These are phyloP conservation scores for Plantago lanceolata DNA, from an alignment of 305 asterid genomes.

Conservation along the genomic window DNA sequence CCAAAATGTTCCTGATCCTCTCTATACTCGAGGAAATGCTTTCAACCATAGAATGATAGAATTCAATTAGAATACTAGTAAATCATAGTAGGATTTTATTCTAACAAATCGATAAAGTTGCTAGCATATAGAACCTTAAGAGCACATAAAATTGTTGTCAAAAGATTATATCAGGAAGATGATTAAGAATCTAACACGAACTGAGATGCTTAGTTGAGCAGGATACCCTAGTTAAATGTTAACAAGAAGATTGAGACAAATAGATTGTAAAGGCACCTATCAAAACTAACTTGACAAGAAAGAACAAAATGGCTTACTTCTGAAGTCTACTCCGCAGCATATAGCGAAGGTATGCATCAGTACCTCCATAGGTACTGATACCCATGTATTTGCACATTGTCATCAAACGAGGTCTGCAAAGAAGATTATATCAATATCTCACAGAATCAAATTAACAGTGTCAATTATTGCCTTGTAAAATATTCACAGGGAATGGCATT, in stretches of 20 bases:
- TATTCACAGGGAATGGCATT: constrained; percentile 14
- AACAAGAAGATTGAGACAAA: constrained; percentile 15
- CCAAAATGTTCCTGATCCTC: no score
- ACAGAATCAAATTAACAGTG: constrained; percentile 22
- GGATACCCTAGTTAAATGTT: constrained; percentile 7
- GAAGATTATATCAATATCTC: constrained; percentile 25
- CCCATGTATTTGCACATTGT: constrained; percentile 99
- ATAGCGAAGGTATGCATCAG: constrained; percentile 86
- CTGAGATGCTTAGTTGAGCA: constrained; percentile 13
- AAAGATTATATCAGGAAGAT: background rate
- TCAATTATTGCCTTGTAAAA: constrained; percentile 22
- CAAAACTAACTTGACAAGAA: constrained; percentile 5
- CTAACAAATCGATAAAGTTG: background rate
- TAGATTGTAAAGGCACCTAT: constrained; percentile 2
- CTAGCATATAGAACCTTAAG: background rate
- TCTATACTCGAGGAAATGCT: no score
- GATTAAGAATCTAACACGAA: constrained; percentile 6
- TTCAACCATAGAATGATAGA: background rate
- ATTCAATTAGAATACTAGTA: background rate
- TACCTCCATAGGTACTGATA: constrained; percentile 71
- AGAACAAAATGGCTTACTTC: constrained; percentile 51
- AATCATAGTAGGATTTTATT: background rate
- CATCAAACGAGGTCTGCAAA: constrained; percentile 86
- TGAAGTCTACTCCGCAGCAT: constrained; percentile 85
- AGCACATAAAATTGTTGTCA: background rate